Conservation (phyloP, 768 basidiomycete species). For the Gloeopeniophorella convolvens region DNA sequence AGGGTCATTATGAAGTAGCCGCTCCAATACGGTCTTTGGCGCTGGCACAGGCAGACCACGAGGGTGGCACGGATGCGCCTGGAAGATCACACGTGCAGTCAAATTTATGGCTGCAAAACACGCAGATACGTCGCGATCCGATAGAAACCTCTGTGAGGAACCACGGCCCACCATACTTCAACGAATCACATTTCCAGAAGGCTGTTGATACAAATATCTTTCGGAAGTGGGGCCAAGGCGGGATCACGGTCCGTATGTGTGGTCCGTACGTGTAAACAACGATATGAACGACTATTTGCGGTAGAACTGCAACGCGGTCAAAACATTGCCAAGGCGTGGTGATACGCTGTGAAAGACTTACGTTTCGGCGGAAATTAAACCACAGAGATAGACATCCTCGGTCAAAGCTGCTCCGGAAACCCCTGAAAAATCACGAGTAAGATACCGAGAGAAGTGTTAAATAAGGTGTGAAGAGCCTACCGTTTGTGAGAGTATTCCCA, state of each 20-base stretch:
- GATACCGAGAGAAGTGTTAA: background rate
- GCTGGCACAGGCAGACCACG: conserved; percentile 9
- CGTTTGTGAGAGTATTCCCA: conserved; percentile 99
- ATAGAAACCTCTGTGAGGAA: conserved; percentile 16
- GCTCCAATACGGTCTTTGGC: conserved; percentile 8
- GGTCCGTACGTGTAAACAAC: conserved; percentile 17
- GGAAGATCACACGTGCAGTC: conserved; percentile 20
- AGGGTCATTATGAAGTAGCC: conserved; percentile 13
- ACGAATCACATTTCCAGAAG: conserved; percentile 29
- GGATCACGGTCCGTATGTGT: conserved; percentile 19
- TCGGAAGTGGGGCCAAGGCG: conserved; percentile 15
- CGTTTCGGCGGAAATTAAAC: conserved; percentile 94
- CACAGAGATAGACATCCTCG: conserved; percentile 92
- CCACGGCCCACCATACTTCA: conserved; percentile 10
- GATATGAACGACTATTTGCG: conserved; percentile 48
- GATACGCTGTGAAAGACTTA: conserved; percentile 36
- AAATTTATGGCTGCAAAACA: conserved; percentile 6
- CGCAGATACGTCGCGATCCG: conserved; percentile 12
- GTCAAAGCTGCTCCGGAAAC: conserved; percentile 96
- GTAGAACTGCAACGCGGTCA: conserved; percentile 49
- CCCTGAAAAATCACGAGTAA: conserved; percentile 41
- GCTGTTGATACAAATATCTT: conserved; percentile 21
- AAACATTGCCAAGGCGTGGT: conserved; percentile 18
- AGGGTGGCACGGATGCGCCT: conserved; percentile 17
- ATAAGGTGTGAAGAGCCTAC: conserved; percentile 31